These are phyloP conservation scores for Solanum chilense DNA, from an alignment of 257 asterid genomes.

Conservation along the genomic window DNA sequence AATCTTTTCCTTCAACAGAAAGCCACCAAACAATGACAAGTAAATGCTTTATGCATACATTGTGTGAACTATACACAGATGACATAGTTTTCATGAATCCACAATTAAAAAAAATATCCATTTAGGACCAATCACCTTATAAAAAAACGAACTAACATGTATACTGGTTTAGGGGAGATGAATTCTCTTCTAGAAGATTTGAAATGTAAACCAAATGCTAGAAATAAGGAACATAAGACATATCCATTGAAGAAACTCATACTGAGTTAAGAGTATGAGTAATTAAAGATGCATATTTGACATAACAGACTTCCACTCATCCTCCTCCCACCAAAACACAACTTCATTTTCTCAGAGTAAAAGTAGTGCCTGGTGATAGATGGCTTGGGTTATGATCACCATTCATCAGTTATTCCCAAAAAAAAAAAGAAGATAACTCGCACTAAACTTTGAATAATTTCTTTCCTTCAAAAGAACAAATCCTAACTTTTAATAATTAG, in stretches of 20 bases:
- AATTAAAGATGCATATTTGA: neutral
- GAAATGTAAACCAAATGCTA: neutral
- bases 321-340: neutral
- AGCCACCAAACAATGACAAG: neutral
- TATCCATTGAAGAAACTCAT: neutral
- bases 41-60: neutral
- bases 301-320: neutral
- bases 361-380: neutral
- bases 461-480: neutral
- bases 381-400: neutral
- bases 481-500: neutral
- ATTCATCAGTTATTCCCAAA: neutral
- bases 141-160: neutral
- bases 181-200: neutral
- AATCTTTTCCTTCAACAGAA: neutral
- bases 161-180: neutral
- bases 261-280: neutral
- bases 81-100: neutral
- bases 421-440: neutral
- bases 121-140: neutral
- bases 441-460: neutral
- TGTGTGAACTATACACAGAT: neutral
- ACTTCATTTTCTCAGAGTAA: neutral
- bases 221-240: neutral
- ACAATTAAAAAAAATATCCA: neutral